phyloP scores from a whole-genome alignment of 495 filamentous ascomycete genomes.

The Pseudoneurospora amorphoporcata region DNA sequence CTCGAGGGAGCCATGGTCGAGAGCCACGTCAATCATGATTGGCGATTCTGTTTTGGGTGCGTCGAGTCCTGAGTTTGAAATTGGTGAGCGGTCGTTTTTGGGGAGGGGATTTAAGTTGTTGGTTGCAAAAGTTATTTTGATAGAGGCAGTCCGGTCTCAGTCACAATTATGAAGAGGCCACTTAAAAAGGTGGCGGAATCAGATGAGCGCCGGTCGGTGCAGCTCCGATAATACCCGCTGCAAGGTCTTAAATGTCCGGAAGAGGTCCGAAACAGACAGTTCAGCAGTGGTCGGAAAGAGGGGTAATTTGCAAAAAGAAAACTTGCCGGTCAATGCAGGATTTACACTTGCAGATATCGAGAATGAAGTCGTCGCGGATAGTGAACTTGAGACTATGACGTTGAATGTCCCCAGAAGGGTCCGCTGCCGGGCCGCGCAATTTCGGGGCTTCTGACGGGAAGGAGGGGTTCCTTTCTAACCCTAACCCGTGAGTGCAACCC shows the following conservation, averaged over 20 bases:
- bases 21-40: conserved; percentile 26
- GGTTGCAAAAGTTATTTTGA: neutral
- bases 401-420: neutral
- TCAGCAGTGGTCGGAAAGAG: neutral
- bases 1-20: conserved; percentile 61
- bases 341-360: neutral
- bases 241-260: neutral
- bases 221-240: neutral
- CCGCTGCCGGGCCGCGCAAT: neutral
- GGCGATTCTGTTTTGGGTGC: neutral
- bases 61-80: neutral
- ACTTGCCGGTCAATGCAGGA: neutral
- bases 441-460: neutral
- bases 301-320: neutral
- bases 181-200: neutral
- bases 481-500: neutral
- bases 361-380: neutral
- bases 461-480: neutral
- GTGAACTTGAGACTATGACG: neutral
- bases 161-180: neutral
- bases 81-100: neutral
- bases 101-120: neutral
- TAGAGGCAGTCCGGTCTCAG: neutral
- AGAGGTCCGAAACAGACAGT: neutral
- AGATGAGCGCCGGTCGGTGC: neutral